phyloP scores from a whole-genome alignment of 164 flowering plant genomes.

The Berberis thunbergii region DNA sequence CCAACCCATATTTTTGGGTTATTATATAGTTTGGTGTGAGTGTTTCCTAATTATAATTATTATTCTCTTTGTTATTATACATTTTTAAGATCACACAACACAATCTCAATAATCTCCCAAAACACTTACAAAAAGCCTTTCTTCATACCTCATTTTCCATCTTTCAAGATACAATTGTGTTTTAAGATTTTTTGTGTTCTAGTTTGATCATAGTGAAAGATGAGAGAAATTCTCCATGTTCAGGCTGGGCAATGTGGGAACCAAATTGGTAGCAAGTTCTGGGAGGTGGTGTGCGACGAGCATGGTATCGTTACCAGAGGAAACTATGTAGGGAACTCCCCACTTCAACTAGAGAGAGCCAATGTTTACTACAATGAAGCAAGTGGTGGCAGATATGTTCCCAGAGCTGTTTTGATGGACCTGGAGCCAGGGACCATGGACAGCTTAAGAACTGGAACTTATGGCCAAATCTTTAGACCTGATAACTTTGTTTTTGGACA shows the following conservation, averaged over 20 bases:
- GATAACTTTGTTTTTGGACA: constrained; percentile 59
- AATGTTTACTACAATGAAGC: constrained; percentile 60
- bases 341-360: constrained; percentile 37
- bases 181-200: too few relatives aligned
- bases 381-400: constrained; percentile 49
- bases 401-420: constrained; percentile 53
- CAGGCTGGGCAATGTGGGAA: constrained; percentile 71
- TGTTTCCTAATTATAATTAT: too few relatives aligned
- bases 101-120: too few relatives aligned
- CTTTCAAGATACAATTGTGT: too few relatives aligned
- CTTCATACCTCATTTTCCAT: too few relatives aligned
- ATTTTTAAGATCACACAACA: too few relatives aligned
- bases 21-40: too few relatives aligned
- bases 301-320: constrained; percentile 45
- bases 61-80: too few relatives aligned
- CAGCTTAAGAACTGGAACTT: constrained; percentile 39
- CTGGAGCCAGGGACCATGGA: constrained; percentile 71
- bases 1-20: too few relatives aligned
- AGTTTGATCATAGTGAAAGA: constrained; percentile 4
- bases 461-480: constrained; percentile 45
- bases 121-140: too few relatives aligned
- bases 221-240: constrained; percentile 63
- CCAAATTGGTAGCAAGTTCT: constrained; percentile 52
- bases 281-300: constrained; percentile 55
- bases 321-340: constrained; percentile 30